Conservation (phyloP, 2,329 filamentous ascomycete genomes). For the Phaeosphaeriaceae sp. region DNA sequence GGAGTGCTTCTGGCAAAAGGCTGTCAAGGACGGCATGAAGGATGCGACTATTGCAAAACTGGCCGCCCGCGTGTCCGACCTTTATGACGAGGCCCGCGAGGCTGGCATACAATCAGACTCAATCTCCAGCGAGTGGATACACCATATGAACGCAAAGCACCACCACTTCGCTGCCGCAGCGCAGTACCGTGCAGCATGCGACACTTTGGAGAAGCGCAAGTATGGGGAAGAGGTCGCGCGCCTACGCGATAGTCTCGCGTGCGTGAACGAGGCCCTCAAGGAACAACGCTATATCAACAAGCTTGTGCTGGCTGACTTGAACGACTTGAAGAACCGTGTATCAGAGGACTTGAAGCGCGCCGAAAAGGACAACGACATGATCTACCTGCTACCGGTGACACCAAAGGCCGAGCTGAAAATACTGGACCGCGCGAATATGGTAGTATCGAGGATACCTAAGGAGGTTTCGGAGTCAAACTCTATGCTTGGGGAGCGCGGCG, state of each 20-base stretch:
- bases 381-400: slow-evolving; percentile 87
- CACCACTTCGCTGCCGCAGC: slow-evolving; percentile 96
- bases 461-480: slow-evolving; percentile 83
- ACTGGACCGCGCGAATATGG: slow-evolving; percentile 90
- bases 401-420: slow-evolving; percentile 87
- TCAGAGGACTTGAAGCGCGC: slow-evolving; percentile 89
- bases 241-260: slow-evolving; percentile 80
- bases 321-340: slow-evolving; percentile 81
- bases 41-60: slow-evolving; percentile 91
- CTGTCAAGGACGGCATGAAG: slow-evolving; percentile 91
- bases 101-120: slow-evolving; percentile 87
- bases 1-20: slow-evolving; percentile 98
- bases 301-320: slow-evolving; percentile 80
- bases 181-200: slow-evolving; percentile 88
- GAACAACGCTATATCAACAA: slow-evolving; percentile 85
- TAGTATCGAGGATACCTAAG: slow-evolving; percentile 76
- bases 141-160: slow-evolving; percentile 96
- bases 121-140: slow-evolving; percentile 94
- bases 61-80: slow-evolving; percentile 87
- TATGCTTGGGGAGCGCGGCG: slow-evolving; percentile 78
- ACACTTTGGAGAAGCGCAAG: slow-evolving; percentile 89
- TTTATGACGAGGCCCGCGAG: slow-evolving; percentile 85
- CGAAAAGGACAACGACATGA: slow-evolving; percentile 95
- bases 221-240: slow-evolving; percentile 96
- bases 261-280: slow-evolving; percentile 85